These are phyloP conservation scores for Nannochloropsis salina DNA, from an alignment of 108 stramenopile species.

Conservation along the genomic window DNA sequence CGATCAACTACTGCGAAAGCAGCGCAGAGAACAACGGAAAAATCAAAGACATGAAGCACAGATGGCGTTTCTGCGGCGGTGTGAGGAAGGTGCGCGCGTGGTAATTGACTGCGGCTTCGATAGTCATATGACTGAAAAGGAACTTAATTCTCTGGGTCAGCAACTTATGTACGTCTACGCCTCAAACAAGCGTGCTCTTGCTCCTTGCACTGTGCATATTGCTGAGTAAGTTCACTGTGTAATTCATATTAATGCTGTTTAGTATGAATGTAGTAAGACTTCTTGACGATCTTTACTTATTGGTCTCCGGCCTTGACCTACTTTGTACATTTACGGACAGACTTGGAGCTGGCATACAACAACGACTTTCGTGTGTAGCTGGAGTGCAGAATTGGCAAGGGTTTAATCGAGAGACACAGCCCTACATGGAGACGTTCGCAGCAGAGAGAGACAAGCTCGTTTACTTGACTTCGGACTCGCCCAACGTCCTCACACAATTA, in stretches of 20 bases:
- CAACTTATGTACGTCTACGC: conserved; percentile 30
- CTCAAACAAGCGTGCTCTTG: neutral
- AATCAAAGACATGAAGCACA: neutral
- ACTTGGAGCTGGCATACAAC: neutral
- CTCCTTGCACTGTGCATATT: neutral
- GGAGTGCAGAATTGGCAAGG: neutral
- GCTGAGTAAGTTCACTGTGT: neutral
- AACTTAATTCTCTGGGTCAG: neutral
- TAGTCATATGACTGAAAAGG: neutral
- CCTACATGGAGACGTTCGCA: neutral
- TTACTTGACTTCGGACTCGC: conserved; percentile 41
- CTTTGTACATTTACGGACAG: neutral
- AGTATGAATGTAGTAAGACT: no score
- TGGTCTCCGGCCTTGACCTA: no score
- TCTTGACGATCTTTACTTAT: no score
- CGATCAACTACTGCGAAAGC: neutral
- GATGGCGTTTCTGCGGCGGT: conserved; percentile 5
- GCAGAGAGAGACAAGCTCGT: conserved; percentile 35
- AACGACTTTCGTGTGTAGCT: neutral
- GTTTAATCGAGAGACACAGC: neutral
- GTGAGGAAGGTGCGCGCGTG: neutral
- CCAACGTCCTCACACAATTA: conserved; percentile 31
- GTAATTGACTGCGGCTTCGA: conserved; percentile 20
- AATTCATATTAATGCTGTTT: neutral
- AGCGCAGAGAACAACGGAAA: neutral